Conservation (phyloP, 192 early-diverging fungal genomes). For the Pilaira anomala region DNA sequence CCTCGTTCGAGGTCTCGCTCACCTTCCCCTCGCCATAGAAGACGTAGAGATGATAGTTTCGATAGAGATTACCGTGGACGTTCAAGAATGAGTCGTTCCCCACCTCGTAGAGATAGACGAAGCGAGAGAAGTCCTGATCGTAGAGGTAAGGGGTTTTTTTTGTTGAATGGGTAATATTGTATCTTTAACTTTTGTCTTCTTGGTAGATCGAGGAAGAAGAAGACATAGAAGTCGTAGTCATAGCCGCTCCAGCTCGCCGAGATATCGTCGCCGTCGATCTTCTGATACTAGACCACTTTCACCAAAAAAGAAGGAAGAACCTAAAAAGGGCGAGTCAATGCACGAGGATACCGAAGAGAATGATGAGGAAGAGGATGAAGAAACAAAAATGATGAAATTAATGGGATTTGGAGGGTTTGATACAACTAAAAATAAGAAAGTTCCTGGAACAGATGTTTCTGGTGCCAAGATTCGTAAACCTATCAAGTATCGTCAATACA, state of each 20-base stretch:
- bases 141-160: background rate
- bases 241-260: background rate
- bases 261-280: slow-evolving; percentile 6
- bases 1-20: slow-evolving; percentile 19
- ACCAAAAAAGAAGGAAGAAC: background rate
- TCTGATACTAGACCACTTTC: background rate
- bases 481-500: slow-evolving; percentile 87
- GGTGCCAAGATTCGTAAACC: slow-evolving; percentile 82
- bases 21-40: slow-evolving; percentile 10
- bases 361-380: slow-evolving; percentile 51
- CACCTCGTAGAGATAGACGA: slow-evolving; percentile 8
- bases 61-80: background rate
- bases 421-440: slow-evolving; percentile 80
- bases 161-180: background rate
- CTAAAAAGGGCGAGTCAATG: background rate
- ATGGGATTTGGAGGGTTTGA: slow-evolving; percentile 91
- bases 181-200: background rate
- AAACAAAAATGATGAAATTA: slow-evolving; percentile 77
- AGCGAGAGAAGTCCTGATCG: background rate
- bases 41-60: slow-evolving; percentile 5
- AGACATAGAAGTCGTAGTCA: background rate
- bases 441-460: slow-evolving; percentile 68
- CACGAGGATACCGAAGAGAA: background rate
- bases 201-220: background rate
- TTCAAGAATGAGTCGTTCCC: background rate